Percentiles rank a stretch among this genome's conserved stretches.
phyloP scores from a whole-genome alignment of 2,329 filamentous ascomycete genomes.

The Chaetomium olivaceum region DNA sequence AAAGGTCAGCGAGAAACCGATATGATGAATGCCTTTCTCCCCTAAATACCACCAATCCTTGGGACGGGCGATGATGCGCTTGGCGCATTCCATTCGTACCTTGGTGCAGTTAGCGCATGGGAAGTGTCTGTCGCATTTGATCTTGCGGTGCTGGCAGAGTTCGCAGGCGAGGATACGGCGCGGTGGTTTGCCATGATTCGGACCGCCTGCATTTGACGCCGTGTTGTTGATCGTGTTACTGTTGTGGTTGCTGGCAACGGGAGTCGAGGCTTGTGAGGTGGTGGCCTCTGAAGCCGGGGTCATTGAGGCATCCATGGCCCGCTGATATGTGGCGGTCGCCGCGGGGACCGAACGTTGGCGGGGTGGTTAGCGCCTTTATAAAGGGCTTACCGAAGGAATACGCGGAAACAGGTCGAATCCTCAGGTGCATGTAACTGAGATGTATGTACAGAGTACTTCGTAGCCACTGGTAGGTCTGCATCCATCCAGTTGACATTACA shows the following conservation, averaged over 20 bases:
- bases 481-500: background rate
- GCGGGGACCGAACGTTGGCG: background rate
- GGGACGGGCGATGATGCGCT: background rate
- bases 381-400: background rate
- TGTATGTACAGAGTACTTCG: too few relatives aligned
- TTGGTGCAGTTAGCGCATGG: conserved; percentile 63
- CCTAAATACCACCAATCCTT: background rate
- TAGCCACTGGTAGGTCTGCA: background rate
- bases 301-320: conserved; percentile 21
- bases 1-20: conserved; percentile 11
- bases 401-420: background rate
- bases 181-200: conserved; percentile 37
- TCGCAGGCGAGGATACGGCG: conserved; percentile 55
- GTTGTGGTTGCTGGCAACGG: background rate
- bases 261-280: conserved; percentile 11
- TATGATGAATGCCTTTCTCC: background rate
- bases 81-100: conserved; percentile 40
- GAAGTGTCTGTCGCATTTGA: conserved; percentile 61
- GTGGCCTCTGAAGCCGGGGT: conserved; percentile 16
- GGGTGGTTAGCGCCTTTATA: background rate
- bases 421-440: background rate
- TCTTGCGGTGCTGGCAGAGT: conserved; percentile 62
- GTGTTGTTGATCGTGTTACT: background rate
- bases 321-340: conserved; percentile 1
- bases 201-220: background rate